These are phyloP conservation scores for Chlorociboria aeruginascens DNA, from an alignment of 495 filamentous ascomycete genomes.

Conservation along the genomic window DNA sequence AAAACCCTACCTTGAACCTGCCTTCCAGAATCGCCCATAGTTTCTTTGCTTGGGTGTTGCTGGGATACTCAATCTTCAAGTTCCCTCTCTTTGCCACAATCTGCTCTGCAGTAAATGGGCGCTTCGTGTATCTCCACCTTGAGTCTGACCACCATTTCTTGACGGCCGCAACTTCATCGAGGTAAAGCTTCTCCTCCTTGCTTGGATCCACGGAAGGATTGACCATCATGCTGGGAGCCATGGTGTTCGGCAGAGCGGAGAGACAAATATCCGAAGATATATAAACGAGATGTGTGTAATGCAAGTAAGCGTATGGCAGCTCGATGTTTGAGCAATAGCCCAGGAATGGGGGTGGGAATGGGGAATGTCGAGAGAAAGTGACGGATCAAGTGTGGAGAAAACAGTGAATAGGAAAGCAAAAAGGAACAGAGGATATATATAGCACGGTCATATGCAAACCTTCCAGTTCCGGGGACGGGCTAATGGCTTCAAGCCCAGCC, in stretches of 20 bases:
- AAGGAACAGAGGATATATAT: slow-evolving; percentile 6
- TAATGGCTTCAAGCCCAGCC: slow-evolving; percentile 1
- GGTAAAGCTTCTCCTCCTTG: slow-evolving; percentile 67
- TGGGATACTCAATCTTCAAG: slow-evolving; percentile 83
- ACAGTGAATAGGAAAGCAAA: neutral
- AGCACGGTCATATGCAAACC: slow-evolving; percentile 6
- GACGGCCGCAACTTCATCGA: slow-evolving; percentile 71
- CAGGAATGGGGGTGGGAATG: neutral
- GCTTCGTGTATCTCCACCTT: slow-evolving; percentile 84
- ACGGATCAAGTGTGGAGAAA: neutral
- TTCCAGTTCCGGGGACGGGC: slow-evolving; percentile 1
- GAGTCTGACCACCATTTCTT: slow-evolving; percentile 91
- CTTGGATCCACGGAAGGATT: slow-evolving; percentile 43
- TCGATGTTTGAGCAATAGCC: neutral
- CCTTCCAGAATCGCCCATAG: slow-evolving; percentile 81
- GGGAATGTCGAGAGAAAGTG: neutral
- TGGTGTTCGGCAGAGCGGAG: slow-evolving; percentile 17
- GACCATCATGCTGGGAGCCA: slow-evolving; percentile 44
- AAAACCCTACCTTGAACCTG: slow-evolving; percentile 62
- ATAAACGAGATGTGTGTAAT: neutral
- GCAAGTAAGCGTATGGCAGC: neutral
- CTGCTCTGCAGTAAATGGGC: slow-evolving; percentile 91
- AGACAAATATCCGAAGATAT: neutral
- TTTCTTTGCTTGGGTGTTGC: slow-evolving; percentile 83
- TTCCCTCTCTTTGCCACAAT: slow-evolving; percentile 92